Conservation (phyloP, 805 yeast species). For the Hanseniaspora hatyaiensis region DNA sequence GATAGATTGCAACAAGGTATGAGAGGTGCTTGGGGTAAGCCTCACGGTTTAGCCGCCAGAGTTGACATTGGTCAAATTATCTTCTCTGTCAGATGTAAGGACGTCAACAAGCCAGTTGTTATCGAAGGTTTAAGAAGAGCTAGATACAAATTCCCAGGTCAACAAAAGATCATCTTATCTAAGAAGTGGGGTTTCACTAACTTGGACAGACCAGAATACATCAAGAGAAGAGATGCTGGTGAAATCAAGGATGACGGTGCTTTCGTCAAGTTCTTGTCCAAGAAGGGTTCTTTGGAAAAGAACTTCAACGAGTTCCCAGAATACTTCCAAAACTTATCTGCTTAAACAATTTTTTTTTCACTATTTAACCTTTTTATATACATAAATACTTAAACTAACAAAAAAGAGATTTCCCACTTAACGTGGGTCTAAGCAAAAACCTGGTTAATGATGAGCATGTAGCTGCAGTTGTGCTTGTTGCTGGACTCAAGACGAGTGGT, state of each 20-base stretch:
- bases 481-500: too few species aligned
- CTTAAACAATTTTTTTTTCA: conserved; percentile 9
- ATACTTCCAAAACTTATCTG: conserved; percentile 38
- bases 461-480: too few species aligned
- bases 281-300: conserved; percentile 86
- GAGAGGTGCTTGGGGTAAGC: conserved; percentile 99
- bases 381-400: too few species aligned
- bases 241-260: conserved; percentile 99
- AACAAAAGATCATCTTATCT: conserved; percentile 96
- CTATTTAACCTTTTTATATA: too few species aligned
- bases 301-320: conserved; percentile 93
- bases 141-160: conserved; percentile 99
- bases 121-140: conserved; percentile 99
- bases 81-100: conserved; percentile 97
- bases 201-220: conserved; percentile 94
- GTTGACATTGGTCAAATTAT: conserved; percentile 97
- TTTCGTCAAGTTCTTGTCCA: conserved; percentile 95
- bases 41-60: conserved; percentile 99
- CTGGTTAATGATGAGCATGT: too few species aligned
- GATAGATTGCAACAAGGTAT: conserved; percentile 99
- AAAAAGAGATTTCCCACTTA: too few species aligned
- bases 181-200: conserved; percentile 99
- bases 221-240: conserved; percentile 87
- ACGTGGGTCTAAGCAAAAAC: too few species aligned
- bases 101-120: conserved; percentile 91